These are phyloP conservation scores for Porphyrellus cyaneotinctus DNA, from an alignment of 768 basidiomycete genomes.

Conservation along the genomic window DNA sequence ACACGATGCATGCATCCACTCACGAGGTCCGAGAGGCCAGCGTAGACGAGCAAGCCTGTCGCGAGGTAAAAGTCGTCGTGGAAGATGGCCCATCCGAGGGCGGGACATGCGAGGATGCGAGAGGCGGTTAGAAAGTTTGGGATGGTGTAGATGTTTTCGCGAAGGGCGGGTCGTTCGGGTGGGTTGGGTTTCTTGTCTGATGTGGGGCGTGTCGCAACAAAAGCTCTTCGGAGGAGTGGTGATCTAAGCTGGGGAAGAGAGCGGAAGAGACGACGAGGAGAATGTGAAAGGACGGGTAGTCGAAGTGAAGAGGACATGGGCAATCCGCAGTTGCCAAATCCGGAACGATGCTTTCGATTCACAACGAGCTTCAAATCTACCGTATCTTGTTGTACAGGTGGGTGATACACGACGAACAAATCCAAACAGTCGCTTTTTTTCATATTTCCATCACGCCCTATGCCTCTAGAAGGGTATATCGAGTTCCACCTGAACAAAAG, in stretches of 20 bases:
- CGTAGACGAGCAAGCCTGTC: constrained; percentile 80
- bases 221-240: constrained; percentile 8
- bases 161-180: constrained; percentile 34
- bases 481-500: constrained; percentile 26
- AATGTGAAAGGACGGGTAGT: constrained; percentile 3
- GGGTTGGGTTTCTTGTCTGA: constrained; percentile 5
- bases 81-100: constrained; percentile 87
- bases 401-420: constrained; percentile 4
- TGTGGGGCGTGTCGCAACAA: constrained; percentile 10
- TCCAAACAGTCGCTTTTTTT: not conserved
- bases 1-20: constrained; percentile 27
- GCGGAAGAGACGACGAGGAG: not conserved
- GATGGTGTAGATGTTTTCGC: constrained; percentile 91
- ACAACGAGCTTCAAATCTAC: not conserved
- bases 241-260: not conserved
- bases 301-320: constrained; percentile 14
- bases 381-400: constrained; percentile 7
- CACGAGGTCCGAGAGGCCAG: constrained; percentile 91
- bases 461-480: constrained; percentile 26
- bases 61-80: constrained; percentile 77
- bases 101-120: constrained; percentile 83
- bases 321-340: constrained; percentile 6
- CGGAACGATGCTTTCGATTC: too few species aligned
- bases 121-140: constrained; percentile 89
- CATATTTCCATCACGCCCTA: not conserved